phyloP scores from a whole-genome alignment of 768 basidiomycete species.

The Auriscalpium vulgare region DNA sequence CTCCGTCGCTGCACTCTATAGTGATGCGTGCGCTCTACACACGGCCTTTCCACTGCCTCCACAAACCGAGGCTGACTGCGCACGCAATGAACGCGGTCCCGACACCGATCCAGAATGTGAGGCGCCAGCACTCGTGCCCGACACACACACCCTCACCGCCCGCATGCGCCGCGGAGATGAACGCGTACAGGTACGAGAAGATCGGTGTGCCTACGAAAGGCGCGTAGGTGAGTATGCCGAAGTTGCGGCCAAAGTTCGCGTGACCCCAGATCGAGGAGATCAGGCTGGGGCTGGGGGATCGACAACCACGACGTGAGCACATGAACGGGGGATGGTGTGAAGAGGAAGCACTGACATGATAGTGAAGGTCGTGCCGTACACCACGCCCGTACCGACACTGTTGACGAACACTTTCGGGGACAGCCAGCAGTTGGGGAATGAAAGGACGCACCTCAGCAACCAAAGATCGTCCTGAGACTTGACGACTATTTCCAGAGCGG shows the following conservation, averaged over 20 bases:
- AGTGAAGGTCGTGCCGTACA: slow-evolving; percentile 67
- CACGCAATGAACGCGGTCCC: slow-evolving; percentile 35
- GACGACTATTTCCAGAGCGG: slow-evolving; percentile 46
- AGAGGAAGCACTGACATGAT: slow-evolving; percentile 44
- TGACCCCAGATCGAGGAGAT: slow-evolving; percentile 67
- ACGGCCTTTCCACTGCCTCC: slow-evolving; percentile 54
- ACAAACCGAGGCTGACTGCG: slow-evolving; percentile 38
- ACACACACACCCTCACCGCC: slow-evolving; percentile 39
- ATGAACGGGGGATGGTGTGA: background rate
- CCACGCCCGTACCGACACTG: slow-evolving; percentile 58
- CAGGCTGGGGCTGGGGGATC: slow-evolving; percentile 50
- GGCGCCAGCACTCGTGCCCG: slow-evolving; percentile 55
- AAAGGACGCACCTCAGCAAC: slow-evolving; percentile 50
- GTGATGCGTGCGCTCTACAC: slow-evolving; percentile 27
- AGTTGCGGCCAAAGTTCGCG: slow-evolving; percentile 67
- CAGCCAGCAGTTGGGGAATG: background rate
- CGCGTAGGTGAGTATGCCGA: slow-evolving; percentile 65
- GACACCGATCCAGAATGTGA: slow-evolving; percentile 52
- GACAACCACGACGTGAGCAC: slow-evolving; percentile 1
- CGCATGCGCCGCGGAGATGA: slow-evolving; percentile 44
- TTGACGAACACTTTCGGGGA: slow-evolving; percentile 1
- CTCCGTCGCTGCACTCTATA: too few species aligned
- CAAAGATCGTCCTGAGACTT: slow-evolving; percentile 48
- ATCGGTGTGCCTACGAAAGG: slow-evolving; percentile 68
- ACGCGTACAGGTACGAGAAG: slow-evolving; percentile 77